phyloP scores from a whole-genome alignment of 148 eudicot genomes.

The Camellia granthamiana region DNA sequence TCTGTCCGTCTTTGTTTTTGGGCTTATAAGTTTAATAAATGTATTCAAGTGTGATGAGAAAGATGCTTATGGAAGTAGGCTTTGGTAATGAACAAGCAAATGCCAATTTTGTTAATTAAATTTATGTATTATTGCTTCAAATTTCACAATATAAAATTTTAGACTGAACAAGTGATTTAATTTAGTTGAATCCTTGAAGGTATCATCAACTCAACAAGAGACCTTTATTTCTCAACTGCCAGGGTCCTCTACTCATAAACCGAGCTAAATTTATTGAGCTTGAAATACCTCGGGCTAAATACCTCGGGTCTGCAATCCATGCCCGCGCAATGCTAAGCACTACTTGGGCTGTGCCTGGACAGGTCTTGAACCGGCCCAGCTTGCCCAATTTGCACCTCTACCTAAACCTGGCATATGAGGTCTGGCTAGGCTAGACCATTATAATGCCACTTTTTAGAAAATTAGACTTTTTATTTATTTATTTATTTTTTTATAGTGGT shows the following conservation, averaged over 20 bases:
- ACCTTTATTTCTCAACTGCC: background rate
- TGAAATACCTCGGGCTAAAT: too few species aligned
- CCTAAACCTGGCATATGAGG: background rate
- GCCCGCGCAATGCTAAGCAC: background rate
- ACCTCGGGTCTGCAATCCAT: too few species aligned
- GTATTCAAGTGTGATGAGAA: background rate
- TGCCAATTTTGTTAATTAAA: background rate
- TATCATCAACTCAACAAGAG: background rate
- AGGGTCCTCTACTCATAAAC: background rate
- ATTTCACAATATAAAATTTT: background rate
- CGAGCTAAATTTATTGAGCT: too few species aligned
- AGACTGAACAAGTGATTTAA: background rate
- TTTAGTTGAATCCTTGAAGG: background rate
- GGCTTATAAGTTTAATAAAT: background rate
- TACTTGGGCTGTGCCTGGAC: too few species aligned
- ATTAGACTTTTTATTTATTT: background rate
- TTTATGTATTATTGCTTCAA: background rate
- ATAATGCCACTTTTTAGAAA: background rate
- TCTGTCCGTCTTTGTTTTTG: background rate
- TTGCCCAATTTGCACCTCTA: too few species aligned
- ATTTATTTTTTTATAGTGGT: background rate
- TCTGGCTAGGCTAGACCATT: background rate
- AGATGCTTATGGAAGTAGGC: background rate
- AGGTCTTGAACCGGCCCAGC: too few species aligned
- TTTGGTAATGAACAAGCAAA: background rate